These are phyloP conservation scores for Xylaria sp. DNA, from an alignment of 2,329 filamentous ascomycete genomes.

Conservation along the genomic window DNA sequence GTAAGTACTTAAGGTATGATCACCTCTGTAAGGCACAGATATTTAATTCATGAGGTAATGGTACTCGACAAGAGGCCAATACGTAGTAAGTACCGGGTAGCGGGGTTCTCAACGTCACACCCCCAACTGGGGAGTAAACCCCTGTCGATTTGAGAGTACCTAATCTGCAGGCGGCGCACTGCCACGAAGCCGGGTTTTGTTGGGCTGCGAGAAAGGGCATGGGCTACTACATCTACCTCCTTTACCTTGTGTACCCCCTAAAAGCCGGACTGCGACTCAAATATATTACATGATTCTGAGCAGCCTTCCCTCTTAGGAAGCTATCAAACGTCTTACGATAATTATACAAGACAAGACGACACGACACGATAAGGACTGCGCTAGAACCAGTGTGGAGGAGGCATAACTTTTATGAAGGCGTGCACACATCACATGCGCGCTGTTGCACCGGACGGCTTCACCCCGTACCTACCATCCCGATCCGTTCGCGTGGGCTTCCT, in stretches of 20 bases:
- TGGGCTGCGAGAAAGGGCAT: background rate
- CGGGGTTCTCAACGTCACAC: too few species aligned
- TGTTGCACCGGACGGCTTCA: background rate
- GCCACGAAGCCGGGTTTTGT: background rate
- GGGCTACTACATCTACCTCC: too few species aligned
- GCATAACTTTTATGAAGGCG: background rate
- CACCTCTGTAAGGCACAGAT: too few species aligned
- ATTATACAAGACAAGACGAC: background rate
- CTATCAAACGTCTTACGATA: background rate
- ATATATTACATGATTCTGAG: slow-evolving; percentile 6
- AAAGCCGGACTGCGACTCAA: background rate
- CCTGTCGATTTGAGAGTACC: too few species aligned
- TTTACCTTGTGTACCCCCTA: too few species aligned
- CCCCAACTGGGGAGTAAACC: too few species aligned
- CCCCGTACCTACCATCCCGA: background rate
- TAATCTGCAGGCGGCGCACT: background rate
- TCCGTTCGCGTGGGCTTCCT: too few species aligned
- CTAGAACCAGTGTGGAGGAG: background rate
- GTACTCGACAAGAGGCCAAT: too few species aligned
- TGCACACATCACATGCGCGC: background rate
- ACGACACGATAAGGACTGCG: background rate
- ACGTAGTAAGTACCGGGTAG: too few species aligned
- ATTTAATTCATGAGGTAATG: too few species aligned
- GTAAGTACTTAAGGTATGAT: too few species aligned
- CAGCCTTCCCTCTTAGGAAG: slow-evolving; percentile 23